phyloP scores from a whole-genome alignment of 179 eudicot genomes.

The Amaranthus tricolor region DNA sequence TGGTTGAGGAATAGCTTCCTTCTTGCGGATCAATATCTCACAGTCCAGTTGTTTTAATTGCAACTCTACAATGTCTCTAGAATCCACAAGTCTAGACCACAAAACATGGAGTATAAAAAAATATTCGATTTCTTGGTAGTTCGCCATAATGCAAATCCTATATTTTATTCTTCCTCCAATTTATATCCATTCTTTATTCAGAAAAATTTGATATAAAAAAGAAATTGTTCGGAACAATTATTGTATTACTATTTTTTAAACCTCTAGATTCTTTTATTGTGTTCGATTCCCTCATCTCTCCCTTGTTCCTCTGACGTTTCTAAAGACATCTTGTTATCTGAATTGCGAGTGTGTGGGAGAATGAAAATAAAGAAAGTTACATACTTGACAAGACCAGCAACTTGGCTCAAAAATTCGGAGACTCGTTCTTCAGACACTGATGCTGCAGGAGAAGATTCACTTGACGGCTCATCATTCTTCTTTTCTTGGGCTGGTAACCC shows the following conservation, averaged over 20 bases:
- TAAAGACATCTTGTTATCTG: not conserved
- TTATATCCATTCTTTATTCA: not conserved
- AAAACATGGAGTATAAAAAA: not conserved
- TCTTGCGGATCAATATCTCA: conserved; percentile 81
- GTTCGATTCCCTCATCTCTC: not conserved
- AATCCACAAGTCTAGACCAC: conserved; percentile 80
- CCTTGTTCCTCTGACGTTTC: not conserved
- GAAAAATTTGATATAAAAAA: not conserved
- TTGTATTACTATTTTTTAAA: not conserved
- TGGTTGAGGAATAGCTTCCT: conserved; percentile 71
- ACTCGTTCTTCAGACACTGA: conserved; percentile 65
- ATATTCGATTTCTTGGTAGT: not conserved
- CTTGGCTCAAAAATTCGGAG: conserved; percentile 73
- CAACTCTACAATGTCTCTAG: conserved; percentile 86
- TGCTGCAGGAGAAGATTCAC: conserved; percentile 33
- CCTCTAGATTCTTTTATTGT: too few relatives aligned
- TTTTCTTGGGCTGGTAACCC: conserved; percentile 30
- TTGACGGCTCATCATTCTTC: conserved; percentile 31
- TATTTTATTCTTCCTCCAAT: not conserved
- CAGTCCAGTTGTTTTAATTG: conserved; percentile 81
- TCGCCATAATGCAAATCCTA: not conserved
- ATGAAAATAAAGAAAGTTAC: conserved; percentile 15
- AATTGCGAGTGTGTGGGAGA: conserved; percentile 3
- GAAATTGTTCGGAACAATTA: too few relatives aligned
- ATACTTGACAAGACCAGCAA: conserved; percentile 77